These are phyloP conservation scores for Aspergillus brasiliensis DNA, from an alignment of 2,329 filamentous ascomycete species.

Conservation along the genomic window DNA sequence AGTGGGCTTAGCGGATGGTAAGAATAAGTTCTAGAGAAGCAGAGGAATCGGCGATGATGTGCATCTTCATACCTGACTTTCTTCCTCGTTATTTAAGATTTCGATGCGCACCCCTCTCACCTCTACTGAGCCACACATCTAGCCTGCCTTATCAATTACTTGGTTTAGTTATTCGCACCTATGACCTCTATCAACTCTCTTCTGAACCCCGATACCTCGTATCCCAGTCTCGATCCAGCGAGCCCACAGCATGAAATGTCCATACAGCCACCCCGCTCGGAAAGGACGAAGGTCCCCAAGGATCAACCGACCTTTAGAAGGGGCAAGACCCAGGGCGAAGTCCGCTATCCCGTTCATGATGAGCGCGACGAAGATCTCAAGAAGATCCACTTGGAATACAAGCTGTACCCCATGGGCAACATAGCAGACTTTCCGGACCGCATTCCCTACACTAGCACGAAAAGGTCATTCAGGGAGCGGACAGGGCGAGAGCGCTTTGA, in stretches of 20 bases:
- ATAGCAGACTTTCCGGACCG: constrained; percentile 19
- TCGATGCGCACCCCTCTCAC: not conserved
- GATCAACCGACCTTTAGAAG: not conserved
- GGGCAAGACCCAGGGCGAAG: not conserved
- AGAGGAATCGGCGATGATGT: constrained; percentile 14
- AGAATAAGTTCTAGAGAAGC: constrained; percentile 13
- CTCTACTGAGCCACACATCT: constrained; percentile 1
- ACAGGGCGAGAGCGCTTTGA: not conserved
- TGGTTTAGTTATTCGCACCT: not conserved
- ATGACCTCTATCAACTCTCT: constrained; percentile 69
- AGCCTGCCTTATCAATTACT: not conserved
- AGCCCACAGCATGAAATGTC: constrained; percentile 31
- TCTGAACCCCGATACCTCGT: constrained; percentile 61
- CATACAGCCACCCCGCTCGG: constrained; percentile 20
- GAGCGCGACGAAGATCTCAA: not conserved
- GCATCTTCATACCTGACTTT: constrained; percentile 1
- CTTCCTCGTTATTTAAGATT: constrained; percentile 7
- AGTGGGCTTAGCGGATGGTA: constrained; percentile 15
- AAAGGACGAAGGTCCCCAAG: not conserved
- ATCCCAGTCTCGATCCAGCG: constrained; percentile 46
- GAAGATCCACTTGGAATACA: not conserved
- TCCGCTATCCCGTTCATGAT: not conserved
- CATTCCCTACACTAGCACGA: not conserved
- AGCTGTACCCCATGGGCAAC: not conserved
- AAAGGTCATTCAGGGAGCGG: not conserved